Evolutionary conservation across 202 grass and related monocot species (phyloP).

Genomic region (Digitaria exilis): DNA sequence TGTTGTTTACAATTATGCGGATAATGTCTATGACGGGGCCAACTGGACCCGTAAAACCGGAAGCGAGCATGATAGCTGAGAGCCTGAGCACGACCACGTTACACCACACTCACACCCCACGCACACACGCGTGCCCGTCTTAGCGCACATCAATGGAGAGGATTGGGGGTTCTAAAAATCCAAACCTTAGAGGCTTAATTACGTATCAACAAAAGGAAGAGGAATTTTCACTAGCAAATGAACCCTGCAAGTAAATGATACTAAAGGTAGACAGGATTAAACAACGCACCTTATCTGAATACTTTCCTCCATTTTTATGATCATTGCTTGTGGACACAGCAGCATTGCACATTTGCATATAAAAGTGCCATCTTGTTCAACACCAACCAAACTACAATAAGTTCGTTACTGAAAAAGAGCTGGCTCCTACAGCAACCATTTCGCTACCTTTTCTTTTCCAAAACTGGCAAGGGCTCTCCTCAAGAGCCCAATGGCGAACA

Average conservation of each 20-base stretch:
- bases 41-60: background rate
- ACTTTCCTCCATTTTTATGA: background rate
- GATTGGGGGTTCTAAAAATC: no score
- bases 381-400: constrained; percentile 12
- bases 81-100: no score
- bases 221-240: background rate
- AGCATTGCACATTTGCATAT: background rate
- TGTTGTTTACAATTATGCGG: background rate
- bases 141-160: no score
- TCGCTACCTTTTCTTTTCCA: background rate
- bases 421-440: background rate
- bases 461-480: background rate
- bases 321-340: constrained; percentile 2
- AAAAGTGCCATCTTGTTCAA: constrained; percentile 13
- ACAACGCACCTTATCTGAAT: background rate
- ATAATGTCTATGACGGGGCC: constrained; percentile 22
- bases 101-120: no score
- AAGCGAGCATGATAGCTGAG: background rate
- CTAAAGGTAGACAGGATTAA: background rate
- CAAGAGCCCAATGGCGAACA: constrained; percentile 14
- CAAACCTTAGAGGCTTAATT: no score
- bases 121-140: no score
- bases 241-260: no score
- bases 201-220: background rate
- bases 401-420: background rate